These are phyloP conservation scores for Stachybotrys chartarum DNA, from an alignment of 2,329 filamentous ascomycete species.

Conservation along the genomic window DNA sequence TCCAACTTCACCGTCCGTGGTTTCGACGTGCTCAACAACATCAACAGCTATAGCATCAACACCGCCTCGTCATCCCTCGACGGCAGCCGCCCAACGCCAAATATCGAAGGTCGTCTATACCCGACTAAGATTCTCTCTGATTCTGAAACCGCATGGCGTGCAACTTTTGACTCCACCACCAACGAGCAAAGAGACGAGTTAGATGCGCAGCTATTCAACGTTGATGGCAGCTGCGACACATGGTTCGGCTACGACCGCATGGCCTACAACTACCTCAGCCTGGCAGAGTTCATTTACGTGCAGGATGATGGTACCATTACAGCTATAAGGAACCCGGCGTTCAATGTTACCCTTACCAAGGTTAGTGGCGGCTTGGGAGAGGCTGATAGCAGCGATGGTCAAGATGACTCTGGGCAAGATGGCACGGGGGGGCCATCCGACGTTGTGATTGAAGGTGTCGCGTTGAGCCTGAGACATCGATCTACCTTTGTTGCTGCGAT, in stretches of 20 bases:
- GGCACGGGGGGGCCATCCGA: too few species aligned
- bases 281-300: constrained; percentile 22
- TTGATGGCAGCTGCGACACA: constrained; percentile 19
- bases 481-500: too few species aligned
- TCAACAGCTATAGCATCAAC: constrained; percentile 16
- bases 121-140: constrained; percentile 15
- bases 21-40: constrained; percentile 30
- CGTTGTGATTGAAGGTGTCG: too few species aligned
- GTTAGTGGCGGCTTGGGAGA: constrained; percentile 6
- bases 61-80: constrained; percentile 6
- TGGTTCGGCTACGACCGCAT: constrained; percentile 24
- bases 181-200: constrained; percentile 8
- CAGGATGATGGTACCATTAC: constrained; percentile 4
- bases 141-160: constrained; percentile 22
- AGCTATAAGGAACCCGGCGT: constrained; percentile 14
- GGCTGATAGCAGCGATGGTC: too few species aligned
- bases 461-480: too few species aligned
- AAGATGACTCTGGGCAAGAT: too few species aligned
- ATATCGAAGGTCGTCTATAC: constrained; percentile 20
- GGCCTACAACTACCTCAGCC: constrained; percentile 21
- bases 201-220: constrained; percentile 17
- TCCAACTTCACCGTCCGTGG: constrained; percentile 30
- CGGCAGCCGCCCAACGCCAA: constrained; percentile 1
- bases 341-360: constrained; percentile 19
- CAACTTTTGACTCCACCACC: constrained; percentile 16